Evolutionary conservation across 176 grass and related monocot species (phyloP).

Genomic region (Carex cristatella): DNA sequence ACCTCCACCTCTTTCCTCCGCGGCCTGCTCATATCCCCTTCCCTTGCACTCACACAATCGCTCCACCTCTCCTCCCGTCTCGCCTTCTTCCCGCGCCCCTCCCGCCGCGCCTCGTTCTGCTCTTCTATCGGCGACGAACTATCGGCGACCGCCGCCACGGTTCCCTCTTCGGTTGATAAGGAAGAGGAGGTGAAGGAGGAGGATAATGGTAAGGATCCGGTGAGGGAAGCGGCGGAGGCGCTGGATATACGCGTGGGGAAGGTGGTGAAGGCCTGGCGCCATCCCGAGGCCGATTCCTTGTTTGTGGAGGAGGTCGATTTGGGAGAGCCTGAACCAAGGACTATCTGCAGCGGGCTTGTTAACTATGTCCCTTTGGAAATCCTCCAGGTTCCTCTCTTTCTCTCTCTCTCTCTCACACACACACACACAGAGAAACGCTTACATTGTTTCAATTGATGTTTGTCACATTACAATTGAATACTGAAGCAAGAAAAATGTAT

Average conservation of each 20-base stretch:
- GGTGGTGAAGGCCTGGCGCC: constrained; percentile 74
- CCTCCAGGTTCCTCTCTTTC: constrained; percentile 44
- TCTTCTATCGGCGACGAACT: constrained; percentile 2
- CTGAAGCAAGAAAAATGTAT: background rate
- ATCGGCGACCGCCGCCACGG: background rate
- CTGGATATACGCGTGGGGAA: constrained; percentile 80
- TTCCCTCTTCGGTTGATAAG: constrained; percentile 26
- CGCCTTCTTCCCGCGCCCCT: background rate
- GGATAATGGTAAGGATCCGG: constrained; percentile 24
- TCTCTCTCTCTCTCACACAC: background rate
- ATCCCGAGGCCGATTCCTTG: constrained; percentile 77
- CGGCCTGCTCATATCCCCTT: background rate
- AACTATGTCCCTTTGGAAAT: constrained; percentile 61
- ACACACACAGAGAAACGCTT: no score
- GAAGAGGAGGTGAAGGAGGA: constrained; percentile 16
- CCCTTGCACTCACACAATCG: background rate
- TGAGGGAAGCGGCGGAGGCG: constrained; percentile 43
- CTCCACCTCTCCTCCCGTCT: constrained; percentile 1
- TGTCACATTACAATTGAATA: background rate
- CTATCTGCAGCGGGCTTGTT: constrained; percentile 92
- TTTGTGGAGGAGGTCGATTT: constrained; percentile 93
- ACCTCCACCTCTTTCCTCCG: background rate
- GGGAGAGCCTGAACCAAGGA: constrained; percentile 70
- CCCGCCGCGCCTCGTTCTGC: background rate
- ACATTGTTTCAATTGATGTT: background rate